Evolutionary conservation across 2,329 filamentous ascomycete species (phyloP).

Genomic region (Phaeosphaeriaceae sp.): DNA sequence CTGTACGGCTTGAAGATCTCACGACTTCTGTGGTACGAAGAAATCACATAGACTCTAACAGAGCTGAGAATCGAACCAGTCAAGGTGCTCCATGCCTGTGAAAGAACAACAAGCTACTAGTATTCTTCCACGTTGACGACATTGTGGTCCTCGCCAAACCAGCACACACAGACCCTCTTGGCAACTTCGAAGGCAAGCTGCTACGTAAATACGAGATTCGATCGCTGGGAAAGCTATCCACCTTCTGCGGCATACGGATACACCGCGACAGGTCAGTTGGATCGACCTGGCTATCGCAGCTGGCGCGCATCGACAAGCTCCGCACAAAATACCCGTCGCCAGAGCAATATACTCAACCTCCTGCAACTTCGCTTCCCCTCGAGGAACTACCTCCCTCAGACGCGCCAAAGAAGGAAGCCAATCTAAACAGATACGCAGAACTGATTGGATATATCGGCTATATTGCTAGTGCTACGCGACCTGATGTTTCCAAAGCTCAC

Average conservation of each 20-base stretch:
- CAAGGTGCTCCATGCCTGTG: not conserved
- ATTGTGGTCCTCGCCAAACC: not conserved
- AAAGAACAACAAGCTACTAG: not conserved
- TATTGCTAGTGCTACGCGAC: conserved; percentile 13
- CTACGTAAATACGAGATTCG: not conserved
- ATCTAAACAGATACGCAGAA: conserved; percentile 9
- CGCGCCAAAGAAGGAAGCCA: conserved; percentile 12
- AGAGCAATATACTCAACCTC: too few species aligned
- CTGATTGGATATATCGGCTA: conserved; percentile 24
- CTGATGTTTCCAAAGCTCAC: conserved; percentile 22
- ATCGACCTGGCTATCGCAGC: not conserved
- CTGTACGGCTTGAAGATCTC: not conserved
- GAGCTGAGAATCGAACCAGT: not conserved
- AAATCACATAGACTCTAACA: not conserved
- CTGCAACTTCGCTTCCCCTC: too few species aligned
- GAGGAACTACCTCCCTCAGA: conserved; percentile 8
- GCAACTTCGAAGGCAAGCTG: not conserved
- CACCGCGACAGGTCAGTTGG: not conserved
- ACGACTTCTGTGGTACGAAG: not conserved
- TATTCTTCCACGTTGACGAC: not conserved
- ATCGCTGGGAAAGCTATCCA: not conserved
- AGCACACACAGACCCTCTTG: not conserved
- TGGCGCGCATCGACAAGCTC: not conserved
- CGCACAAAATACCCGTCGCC: too few species aligned
- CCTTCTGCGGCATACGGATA: not conserved